phyloP scores from a whole-genome alignment of 345 rosid species.

The Boechera divaricarpa region DNA sequence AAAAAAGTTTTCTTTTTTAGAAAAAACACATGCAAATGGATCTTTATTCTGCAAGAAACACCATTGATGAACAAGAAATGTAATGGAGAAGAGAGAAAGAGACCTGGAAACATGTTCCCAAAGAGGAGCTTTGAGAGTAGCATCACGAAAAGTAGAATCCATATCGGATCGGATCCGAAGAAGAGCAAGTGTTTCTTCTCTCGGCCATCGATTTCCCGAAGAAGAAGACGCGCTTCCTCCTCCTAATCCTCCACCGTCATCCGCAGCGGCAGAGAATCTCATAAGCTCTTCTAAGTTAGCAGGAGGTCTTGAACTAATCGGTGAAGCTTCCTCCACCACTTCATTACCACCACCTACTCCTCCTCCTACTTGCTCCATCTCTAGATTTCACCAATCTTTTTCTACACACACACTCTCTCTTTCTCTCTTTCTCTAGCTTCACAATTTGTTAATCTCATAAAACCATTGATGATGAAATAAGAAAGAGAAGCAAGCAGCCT shows the following conservation, averaged over 20 bases:
- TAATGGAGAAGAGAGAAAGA: slow-evolving; percentile 12
- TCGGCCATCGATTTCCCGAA: slow-evolving; percentile 83
- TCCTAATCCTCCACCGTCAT: slow-evolving; percentile 55
- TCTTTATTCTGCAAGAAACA: slow-evolving; percentile 45
- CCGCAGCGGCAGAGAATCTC: slow-evolving; percentile 52
- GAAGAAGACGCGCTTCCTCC: slow-evolving; percentile 46
- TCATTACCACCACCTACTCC: slow-evolving; percentile 46
- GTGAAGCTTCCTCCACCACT: slow-evolving; percentile 83
- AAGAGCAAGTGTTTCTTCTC: slow-evolving; percentile 87
- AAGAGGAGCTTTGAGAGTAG: slow-evolving; percentile 85
- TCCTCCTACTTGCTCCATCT: slow-evolving; percentile 65
- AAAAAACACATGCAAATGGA: slow-evolving; percentile 61
- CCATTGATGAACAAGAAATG: slow-evolving; percentile 30
- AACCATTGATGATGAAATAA: slow-evolving; percentile 41
- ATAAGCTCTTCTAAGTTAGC: slow-evolving; percentile 70
- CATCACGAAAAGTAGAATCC: slow-evolving; percentile 82
- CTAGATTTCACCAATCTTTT: slow-evolving; percentile 23
- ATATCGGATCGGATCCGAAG: slow-evolving; percentile 87
- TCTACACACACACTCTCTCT: slow-evolving; percentile 4
- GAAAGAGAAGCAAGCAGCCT: slow-evolving; percentile 25
- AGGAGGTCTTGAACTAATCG: slow-evolving; percentile 89
- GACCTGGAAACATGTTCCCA: slow-evolving; percentile 97
- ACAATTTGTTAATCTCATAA: slow-evolving; percentile 22
- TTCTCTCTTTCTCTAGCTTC: slow-evolving; percentile 17
- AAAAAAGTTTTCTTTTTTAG: neutral